Base-by-base conservation (phyloP, 2,329 filamentous ascomycete genomes). In the Aspergillus thermomutatus region DNA sequence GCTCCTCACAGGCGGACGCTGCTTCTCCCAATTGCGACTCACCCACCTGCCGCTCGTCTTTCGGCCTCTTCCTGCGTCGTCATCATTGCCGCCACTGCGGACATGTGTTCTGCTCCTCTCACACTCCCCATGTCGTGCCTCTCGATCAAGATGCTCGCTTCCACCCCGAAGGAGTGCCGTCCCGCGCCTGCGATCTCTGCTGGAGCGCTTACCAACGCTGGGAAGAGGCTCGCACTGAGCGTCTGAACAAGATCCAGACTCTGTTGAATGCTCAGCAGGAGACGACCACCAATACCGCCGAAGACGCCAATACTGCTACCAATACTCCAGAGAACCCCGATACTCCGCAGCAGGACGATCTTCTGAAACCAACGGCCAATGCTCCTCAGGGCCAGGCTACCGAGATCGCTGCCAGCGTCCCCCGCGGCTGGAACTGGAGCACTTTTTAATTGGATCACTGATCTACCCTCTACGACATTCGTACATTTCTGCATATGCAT, bases 41-140 rank as follows among this genome's bases (percentile, higher is more conserved):
- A 9, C 78, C 80, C 3, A 79, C 81, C 56, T 88, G 85, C 72
- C 79, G 80, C 50, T 79, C 79, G 45, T 77, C 80, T 21, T 88
- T 88, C 67, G 80, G 82, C 47, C 78, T 87, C 66, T 84, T 85
- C 72, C 78, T 82, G 51, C 83, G 85, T 51, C 83, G 84, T 56
- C 85, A 88, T 66, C 85, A 88, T 72, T 88, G 85, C 72, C 82
- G 85, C 56, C 84, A 86, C 64, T 88, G 85, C 64, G 85, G 85
- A 46, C 82, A 86, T 64, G 82, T 88, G 65, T 87, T 87, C 68
- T 88, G 85, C 73, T 79, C 80, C 58, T 76, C 80, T 34, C 85
- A 88, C 73, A 82, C 81, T 50, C 75, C 78, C 48, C 77, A 81
- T 66, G 72, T 75, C 50, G 82, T 87, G 10, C 83, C 82, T 7